These are phyloP conservation scores for Bretschneidera sinensis DNA, from an alignment of 345 rosid species.

Conservation along the genomic window DNA sequence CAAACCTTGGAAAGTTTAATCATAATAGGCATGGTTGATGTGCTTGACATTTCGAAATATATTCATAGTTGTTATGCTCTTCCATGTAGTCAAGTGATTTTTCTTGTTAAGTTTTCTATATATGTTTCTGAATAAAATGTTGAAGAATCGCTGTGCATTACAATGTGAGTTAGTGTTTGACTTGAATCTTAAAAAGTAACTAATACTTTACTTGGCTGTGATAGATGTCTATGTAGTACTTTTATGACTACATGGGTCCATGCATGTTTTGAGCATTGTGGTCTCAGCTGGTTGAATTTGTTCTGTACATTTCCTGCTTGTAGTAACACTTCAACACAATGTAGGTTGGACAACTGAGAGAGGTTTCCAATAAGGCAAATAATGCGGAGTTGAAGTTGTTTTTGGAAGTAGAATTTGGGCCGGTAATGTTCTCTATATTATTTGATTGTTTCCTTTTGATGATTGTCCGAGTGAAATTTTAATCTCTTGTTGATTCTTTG, in stretches of 20 bases:
- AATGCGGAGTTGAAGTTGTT: slow-evolving; percentile 87
- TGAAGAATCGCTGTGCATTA: not conserved
- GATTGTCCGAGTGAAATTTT: slow-evolving; percentile 13
- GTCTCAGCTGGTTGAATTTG: not conserved
- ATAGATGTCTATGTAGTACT: not conserved
- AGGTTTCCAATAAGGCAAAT: slow-evolving; percentile 72
- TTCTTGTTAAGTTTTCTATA: too few species aligned
- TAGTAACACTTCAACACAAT: not conserved
- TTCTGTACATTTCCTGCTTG: not conserved
- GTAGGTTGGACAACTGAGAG: slow-evolving; percentile 94
- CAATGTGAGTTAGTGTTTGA: not conserved
- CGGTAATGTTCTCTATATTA: slow-evolving; percentile 39
- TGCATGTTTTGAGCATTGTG: not conserved
- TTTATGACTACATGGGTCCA: not conserved
- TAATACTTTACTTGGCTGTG: too few species aligned
- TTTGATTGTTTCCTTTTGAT: slow-evolving; percentile 8
- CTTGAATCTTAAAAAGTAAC: not conserved
- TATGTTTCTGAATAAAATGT: too few species aligned
- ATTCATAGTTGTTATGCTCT: not conserved
- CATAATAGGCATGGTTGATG: too few species aligned
- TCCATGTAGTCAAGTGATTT: not conserved
- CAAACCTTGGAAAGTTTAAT: too few species aligned
- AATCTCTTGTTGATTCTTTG: slow-evolving; percentile 8
- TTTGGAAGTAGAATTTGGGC: slow-evolving; percentile 72
- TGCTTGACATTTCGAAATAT: too few species aligned